phyloP scores from a whole-genome alignment of 2,329 filamentous ascomycete species.

The Elsinoe ampelina region DNA sequence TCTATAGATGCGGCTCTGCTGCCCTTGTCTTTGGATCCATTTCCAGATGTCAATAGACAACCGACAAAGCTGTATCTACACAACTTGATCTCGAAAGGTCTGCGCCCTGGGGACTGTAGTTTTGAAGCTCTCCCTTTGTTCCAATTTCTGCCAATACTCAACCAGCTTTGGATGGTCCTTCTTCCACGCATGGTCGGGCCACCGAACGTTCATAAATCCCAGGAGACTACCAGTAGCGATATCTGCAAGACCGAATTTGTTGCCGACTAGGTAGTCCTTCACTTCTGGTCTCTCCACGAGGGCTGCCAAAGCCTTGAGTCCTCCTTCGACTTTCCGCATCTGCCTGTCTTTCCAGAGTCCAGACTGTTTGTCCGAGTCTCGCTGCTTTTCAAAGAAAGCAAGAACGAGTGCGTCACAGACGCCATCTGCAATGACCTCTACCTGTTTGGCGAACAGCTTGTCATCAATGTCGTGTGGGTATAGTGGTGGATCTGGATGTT shows the following conservation, averaged over 20 bases:
- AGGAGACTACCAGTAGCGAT: slow-evolving; percentile 27
- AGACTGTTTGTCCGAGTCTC: slow-evolving; percentile 23
- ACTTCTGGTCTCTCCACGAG: slow-evolving; percentile 23
- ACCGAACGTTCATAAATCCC: slow-evolving; percentile 28
- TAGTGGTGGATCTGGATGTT: slow-evolving; percentile 24
- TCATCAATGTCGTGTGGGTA: slow-evolving; percentile 23
- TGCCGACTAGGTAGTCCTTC: slow-evolving; percentile 24
- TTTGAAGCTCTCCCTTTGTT: slow-evolving; percentile 35
- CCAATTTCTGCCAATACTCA: slow-evolving; percentile 38
- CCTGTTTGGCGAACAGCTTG: slow-evolving; percentile 25
- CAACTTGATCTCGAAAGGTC: slow-evolving; percentile 29
- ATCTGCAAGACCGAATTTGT: slow-evolving; percentile 29
- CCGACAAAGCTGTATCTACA: slow-evolving; percentile 17
- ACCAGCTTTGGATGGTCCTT: slow-evolving; percentile 28
- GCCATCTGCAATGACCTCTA: slow-evolving; percentile 29
- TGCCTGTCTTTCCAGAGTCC: slow-evolving; percentile 28
- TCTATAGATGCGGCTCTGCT: not conserved
- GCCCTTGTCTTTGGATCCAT: not conserved
- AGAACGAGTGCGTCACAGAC: slow-evolving; percentile 32
- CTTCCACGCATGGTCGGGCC: slow-evolving; percentile 27
- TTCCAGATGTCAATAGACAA: not conserved
- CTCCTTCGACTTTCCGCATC: slow-evolving; percentile 29
- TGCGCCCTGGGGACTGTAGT: slow-evolving; percentile 27
- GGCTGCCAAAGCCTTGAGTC: slow-evolving; percentile 24
- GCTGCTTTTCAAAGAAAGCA: slow-evolving; percentile 29